These are phyloP conservation scores for Pulicaria dysenterica DNA, from an alignment of 129 eudicot genomes.

Conservation along the genomic window DNA sequence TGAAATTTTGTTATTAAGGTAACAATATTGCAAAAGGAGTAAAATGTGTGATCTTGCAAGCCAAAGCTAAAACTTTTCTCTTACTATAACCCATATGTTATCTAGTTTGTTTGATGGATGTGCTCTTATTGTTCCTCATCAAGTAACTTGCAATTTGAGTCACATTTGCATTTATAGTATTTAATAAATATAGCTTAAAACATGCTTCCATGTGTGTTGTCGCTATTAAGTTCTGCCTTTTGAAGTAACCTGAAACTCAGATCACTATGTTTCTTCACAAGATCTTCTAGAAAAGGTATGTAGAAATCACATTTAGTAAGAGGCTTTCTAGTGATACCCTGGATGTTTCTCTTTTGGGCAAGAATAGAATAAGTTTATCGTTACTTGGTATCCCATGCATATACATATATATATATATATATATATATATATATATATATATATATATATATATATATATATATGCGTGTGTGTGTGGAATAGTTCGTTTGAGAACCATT, in stretches of 20 bases:
- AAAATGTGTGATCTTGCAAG: not conserved
- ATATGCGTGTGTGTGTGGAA: too few species aligned
- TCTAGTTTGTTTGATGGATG: conserved; percentile 10
- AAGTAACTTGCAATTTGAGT: conserved; percentile 7
- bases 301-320: too few species aligned
- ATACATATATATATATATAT: too few species aligned
- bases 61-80: not conserved
- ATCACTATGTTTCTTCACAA: not conserved
- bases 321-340: too few species aligned
- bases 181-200: conserved; percentile 2
- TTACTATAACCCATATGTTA: not conserved
- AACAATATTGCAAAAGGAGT: conserved; percentile 3
- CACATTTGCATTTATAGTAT: not conserved
- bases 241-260: conserved; percentile 12
- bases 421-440: too few species aligned
- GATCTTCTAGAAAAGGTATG: conserved; percentile 9
- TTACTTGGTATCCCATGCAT: too few species aligned
- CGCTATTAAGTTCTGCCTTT: not conserved
- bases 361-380: too few species aligned
- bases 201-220: conserved; percentile 4
- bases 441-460: too few species aligned
- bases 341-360: too few species aligned
- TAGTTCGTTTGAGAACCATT: too few species aligned
- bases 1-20: not conserved
- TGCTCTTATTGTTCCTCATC: not conserved